These are phyloP conservation scores for Smallanthus sonchifolius DNA, from an alignment of 129 eudicot genomes.

Conservation along the genomic window DNA sequence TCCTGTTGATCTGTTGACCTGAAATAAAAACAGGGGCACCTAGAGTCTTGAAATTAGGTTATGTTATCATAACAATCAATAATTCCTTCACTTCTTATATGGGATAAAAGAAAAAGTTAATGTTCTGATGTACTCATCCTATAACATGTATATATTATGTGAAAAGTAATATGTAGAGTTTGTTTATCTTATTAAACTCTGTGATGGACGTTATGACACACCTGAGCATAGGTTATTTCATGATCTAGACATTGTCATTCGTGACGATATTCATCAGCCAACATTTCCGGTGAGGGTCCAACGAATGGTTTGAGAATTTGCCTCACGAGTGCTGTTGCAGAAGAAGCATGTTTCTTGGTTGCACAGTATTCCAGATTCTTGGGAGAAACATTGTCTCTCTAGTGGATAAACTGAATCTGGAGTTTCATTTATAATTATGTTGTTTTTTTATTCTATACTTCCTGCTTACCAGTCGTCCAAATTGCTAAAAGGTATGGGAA, in stretches of 20 bases:
- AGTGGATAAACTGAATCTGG: too few relatives aligned
- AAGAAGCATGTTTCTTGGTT: too few relatives aligned
- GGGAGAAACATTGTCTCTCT: too few relatives aligned
- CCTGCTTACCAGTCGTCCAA: too few relatives aligned
- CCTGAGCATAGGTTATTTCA: constrained; percentile 83
- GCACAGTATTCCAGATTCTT: too few relatives aligned
- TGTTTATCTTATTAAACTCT: constrained; percentile 27
- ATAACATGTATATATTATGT: constrained; percentile 8
- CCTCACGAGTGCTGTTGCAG: too few relatives aligned
- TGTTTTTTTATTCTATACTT: too few relatives aligned
- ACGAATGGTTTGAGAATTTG: too few relatives aligned
- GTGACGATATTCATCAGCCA: constrained; percentile 83
- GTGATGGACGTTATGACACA: constrained; percentile 97
- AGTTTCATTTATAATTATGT: too few relatives aligned
- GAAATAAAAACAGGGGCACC: constrained; percentile 5
- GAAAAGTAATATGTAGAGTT: background rate
- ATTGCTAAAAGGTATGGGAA: too few relatives aligned
- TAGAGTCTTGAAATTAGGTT: background rate
- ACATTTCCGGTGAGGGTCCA: constrained; percentile 73
- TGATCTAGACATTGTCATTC: constrained; percentile 66
- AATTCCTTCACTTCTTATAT: background rate
- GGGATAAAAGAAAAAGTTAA: background rate
- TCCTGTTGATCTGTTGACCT: constrained; percentile 13
- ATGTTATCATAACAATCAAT: background rate
- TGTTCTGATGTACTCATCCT: constrained; percentile 2